Percentiles rank a stretch among this genome's conserved stretches.
Evolutionary conservation across 441 rosid species (phyloP).

Genomic region (Mallotus repandus): DNA sequence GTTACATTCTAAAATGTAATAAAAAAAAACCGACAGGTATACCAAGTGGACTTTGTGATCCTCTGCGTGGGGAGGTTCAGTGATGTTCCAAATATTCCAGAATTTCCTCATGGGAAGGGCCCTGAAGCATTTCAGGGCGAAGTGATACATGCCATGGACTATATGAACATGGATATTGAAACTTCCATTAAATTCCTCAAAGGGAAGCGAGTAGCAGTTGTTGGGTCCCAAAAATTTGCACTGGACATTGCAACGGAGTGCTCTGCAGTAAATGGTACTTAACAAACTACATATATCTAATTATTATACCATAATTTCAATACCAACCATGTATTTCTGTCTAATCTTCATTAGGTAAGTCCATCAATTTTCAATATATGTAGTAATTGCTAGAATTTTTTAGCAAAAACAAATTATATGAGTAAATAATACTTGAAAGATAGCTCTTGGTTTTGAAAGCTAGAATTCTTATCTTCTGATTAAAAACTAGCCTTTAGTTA

Average conservation of each 20-base stretch:
- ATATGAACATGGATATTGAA: slow-evolving; percentile 27
- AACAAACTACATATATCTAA: background rate
- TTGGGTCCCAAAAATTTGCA: slow-evolving; percentile 51
- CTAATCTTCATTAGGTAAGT: too few relatives aligned
- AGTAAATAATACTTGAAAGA: too few relatives aligned
- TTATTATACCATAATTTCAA: background rate
- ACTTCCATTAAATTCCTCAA: slow-evolving; percentile 30
- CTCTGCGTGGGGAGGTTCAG: slow-evolving; percentile 24
- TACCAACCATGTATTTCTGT: too few relatives aligned
- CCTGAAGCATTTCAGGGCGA: slow-evolving; percentile 44
- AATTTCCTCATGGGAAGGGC: slow-evolving; percentile 42
- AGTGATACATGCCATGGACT: slow-evolving; percentile 47
- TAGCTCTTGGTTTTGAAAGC: too few relatives aligned
- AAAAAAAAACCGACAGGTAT: background rate
- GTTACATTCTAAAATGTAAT: background rate
- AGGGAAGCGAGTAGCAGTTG: slow-evolving; percentile 39
- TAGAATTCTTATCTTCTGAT: too few relatives aligned
- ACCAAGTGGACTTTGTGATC: slow-evolving; percentile 28
- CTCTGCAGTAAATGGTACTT: slow-evolving; percentile 36
- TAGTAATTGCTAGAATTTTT: too few relatives aligned
- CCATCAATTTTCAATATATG: too few relatives aligned
- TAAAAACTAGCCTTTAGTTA: too few relatives aligned
- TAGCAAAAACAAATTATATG: too few relatives aligned
- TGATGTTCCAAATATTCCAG: slow-evolving; percentile 40
- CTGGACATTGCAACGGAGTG: slow-evolving; percentile 49